Evolutionary conservation across 139 green algal species (phyloP), one percentile per base, ranked within the genome.

Genomic region (Tetraselmis chui): DNA sequence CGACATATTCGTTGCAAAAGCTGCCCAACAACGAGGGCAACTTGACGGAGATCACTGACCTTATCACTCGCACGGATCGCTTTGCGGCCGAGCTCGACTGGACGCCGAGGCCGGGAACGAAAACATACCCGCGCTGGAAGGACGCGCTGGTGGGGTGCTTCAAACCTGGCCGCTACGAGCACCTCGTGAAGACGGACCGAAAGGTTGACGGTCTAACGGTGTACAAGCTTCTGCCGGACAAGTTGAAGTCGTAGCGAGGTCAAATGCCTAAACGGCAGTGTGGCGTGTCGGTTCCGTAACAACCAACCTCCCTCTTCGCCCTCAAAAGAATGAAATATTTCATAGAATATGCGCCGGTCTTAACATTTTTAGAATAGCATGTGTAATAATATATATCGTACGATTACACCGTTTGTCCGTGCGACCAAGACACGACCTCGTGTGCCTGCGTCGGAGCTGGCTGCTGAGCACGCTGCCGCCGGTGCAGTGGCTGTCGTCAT

Each of bases 81-180:
- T 85, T 83, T 76, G 75, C 76, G 1, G 32, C 59, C 32, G 59
- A 83, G 58, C 81, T 87, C 29, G 84, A 85, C 81, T 85, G 81
- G 59, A 81, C 32, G 1, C 80, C 84, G 0, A 26, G 84, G 23
- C 84, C 84, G 0, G 84, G 84, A 74, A 88, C 84, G 2, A 88
- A 88, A 30, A 88, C 84, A 0, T 88, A 88, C 78, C 81, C 84
- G 1, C 78, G 31, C 0, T 45, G 77, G 28, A 88, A 88, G 81
- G 84, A 88, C 45, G 79, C 84, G 32, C 75, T 88, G 78, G 74
- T 88, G n/a, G 84, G 84, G 18, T 88, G 84, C 78, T 88, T 88
- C 81, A 88, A 88, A 79, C 31, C 77, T 0, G 81, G 81, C 23
- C 84, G 84, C 32, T 88, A 88, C 81, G 75, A 77, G 22, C 81